Conservation (phyloP, 2,329 filamentous ascomycete species). For the Chlorencoelia australis region DNA sequence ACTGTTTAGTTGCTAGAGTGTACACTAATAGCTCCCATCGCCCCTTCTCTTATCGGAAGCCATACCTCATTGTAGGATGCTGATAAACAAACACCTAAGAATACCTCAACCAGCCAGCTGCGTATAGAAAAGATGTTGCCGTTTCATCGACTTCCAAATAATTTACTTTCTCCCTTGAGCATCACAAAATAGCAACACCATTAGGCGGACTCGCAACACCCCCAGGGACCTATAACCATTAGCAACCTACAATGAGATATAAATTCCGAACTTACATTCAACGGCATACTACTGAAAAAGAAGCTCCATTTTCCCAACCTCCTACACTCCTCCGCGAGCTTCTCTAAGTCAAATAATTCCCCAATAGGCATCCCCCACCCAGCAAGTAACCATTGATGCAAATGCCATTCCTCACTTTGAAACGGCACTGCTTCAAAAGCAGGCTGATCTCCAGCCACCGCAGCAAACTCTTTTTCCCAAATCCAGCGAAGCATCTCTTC, state of each 20-base stretch:
- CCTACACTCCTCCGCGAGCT: constrained; percentile 38
- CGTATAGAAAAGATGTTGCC: no score
- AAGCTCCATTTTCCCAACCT: constrained; percentile 46
- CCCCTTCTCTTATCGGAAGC: no score
- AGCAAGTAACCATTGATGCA: constrained; percentile 35
- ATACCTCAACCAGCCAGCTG: no score
- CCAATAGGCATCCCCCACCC: constrained; percentile 44
- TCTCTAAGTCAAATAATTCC: constrained; percentile 38
- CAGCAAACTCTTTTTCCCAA: constrained; percentile 36
- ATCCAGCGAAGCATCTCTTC: constrained; percentile 32
- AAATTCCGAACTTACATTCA: constrained; percentile 35
- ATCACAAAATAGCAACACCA: constrained; percentile 24
- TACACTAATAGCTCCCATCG: no score
- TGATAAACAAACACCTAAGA: no score
- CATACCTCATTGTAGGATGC: no score
- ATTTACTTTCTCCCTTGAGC: no score
- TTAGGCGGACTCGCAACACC: constrained; percentile 23
- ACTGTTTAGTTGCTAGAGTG: no score
- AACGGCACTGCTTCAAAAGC: constrained; percentile 35
- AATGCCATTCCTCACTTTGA: constrained; percentile 2
- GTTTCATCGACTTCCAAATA: no score
- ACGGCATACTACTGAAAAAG: constrained; percentile 48
- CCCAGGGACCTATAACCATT: constrained; percentile 14
- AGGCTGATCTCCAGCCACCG: constrained; percentile 34
- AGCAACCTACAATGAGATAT: not conserved